Percentiles rank a stretch among this genome's conserved stretches.
phyloP scores from a whole-genome alignment of 1,284 basidiomycete species.

The Fomitiporia mediterranea region DNA sequence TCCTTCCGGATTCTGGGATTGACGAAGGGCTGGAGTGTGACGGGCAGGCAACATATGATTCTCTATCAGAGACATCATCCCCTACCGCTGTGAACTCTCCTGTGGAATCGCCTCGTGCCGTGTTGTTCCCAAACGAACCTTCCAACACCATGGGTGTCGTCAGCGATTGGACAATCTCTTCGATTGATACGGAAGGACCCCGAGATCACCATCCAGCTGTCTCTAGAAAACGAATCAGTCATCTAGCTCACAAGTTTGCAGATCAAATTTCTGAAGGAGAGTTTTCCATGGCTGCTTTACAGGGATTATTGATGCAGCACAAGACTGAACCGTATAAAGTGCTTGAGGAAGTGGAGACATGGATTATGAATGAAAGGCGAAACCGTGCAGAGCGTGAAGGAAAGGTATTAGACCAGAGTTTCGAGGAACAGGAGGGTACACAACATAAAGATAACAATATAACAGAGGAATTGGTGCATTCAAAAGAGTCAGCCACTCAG shows the following conservation, averaged over 20 bases:
- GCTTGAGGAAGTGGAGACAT: constrained; percentile 39
- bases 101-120: background rate
- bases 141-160: background rate
- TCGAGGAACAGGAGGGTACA: background rate
- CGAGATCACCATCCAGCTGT: no score
- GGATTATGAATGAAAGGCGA: constrained; percentile 41
- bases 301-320: constrained; percentile 70
- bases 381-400: constrained; percentile 6
- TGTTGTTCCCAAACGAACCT: background rate
- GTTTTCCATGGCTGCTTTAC: constrained; percentile 69
- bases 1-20: constrained; percentile 35
- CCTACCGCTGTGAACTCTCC: background rate
- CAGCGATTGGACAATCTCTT: background rate
- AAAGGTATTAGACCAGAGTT: background rate
- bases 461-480: no score
- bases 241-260: constrained; percentile 56
- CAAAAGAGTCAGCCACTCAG: no score
- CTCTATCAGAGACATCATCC: background rate
- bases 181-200: constrained; percentile 21
- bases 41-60: constrained; percentile 21
- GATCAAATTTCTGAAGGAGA: constrained; percentile 55
- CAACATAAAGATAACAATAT: no score
- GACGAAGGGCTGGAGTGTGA: constrained; percentile 18
- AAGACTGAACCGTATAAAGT: constrained; percentile 60
- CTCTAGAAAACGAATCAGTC: constrained; percentile 30